Conservation (phyloP, 768 basidiomycete genomes). For the Boletellus sp. region DNA sequence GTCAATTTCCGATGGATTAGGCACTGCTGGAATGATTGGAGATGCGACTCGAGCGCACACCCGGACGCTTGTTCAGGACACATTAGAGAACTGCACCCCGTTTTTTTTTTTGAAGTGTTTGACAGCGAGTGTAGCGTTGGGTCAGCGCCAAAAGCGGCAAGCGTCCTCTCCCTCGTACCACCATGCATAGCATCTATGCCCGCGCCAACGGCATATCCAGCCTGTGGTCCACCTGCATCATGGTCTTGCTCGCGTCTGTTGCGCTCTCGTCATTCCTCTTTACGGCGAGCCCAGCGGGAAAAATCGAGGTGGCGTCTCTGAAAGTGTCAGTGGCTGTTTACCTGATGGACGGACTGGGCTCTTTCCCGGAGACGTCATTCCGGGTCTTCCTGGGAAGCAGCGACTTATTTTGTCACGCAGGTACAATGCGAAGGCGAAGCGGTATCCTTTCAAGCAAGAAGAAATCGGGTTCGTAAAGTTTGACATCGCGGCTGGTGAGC, state of each 20-base stretch:
- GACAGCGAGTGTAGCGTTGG: neutral
- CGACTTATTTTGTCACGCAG: conserved; percentile 27
- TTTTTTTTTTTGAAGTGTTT: neutral
- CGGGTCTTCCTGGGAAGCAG: conserved; percentile 7
- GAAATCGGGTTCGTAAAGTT: conserved; percentile 81
- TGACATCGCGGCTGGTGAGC: conserved; percentile 73
- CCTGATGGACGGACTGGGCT: neutral
- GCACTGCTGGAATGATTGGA: neutral
- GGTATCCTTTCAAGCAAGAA: conserved; percentile 58
- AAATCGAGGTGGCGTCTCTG: conserved; percentile 49
- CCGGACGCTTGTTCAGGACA: neutral
- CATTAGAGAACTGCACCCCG: no score
- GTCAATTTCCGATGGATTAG: conserved; percentile 21
- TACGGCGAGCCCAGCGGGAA: conserved; percentile 53
- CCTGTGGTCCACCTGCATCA: conserved; percentile 69
- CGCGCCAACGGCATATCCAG: conserved; percentile 73
- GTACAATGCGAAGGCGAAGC: conserved; percentile 46
- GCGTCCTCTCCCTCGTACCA: neutral
- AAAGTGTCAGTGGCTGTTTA: no score
- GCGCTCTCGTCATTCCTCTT: conserved; percentile 72
- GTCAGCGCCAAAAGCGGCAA: conserved; percentile 7
- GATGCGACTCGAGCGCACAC: conserved; percentile 7
- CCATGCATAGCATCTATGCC: conserved; percentile 69
- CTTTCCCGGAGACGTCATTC: conserved; percentile 8
- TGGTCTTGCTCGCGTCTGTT: conserved; percentile 66